Conservation (phyloP, 495 filamentous ascomycete genomes). For the Aspergillus sclerotioniger region DNA sequence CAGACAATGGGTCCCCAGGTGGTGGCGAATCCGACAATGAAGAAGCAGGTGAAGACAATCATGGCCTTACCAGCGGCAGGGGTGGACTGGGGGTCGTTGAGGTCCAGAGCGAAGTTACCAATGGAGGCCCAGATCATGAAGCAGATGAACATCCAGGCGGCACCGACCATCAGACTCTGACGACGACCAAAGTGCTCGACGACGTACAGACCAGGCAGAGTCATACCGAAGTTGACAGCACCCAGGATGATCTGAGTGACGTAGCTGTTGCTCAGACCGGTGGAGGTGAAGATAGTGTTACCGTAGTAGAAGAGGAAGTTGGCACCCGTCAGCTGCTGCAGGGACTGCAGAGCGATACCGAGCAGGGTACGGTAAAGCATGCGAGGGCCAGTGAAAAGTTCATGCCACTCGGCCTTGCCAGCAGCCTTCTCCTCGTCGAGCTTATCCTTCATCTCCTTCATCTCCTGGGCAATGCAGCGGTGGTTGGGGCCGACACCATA, state of each 20-base stretch:
- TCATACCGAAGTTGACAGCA: conserved; percentile 70
- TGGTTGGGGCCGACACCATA: conserved; percentile 67
- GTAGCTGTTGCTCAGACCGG: conserved; percentile 66
- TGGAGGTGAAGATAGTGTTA: conserved; percentile 66
- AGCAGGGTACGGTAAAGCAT: conserved; percentile 72
- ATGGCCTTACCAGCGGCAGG: conserved; percentile 65
- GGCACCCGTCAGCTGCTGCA: conserved; percentile 70
- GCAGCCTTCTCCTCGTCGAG: conserved; percentile 55
- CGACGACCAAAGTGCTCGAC: conserved; percentile 72
- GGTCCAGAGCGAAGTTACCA: conserved; percentile 59
- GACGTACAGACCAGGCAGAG: conserved; percentile 69
- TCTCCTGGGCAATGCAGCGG: conserved; percentile 63
- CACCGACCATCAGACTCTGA: conserved; percentile 63
- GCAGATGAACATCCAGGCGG: conserved; percentile 66
- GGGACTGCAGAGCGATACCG: conserved; percentile 67
- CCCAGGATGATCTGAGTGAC: conserved; percentile 73
- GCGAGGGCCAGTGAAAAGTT: conserved; percentile 67
- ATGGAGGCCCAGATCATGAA: conserved; percentile 75
- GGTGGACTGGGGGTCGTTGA: conserved; percentile 45
- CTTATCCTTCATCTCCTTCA: conserved; percentile 64
- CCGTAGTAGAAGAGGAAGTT: conserved; percentile 88
- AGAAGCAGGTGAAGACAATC: conserved; percentile 76
- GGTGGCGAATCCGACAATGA: conserved; percentile 57
- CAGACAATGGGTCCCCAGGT: conserved; percentile 87
- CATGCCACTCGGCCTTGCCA: conserved; percentile 56